Conservation (phyloP, 2,329 filamentous ascomycete genomes). For the Paraconiothyrium sp. region DNA sequence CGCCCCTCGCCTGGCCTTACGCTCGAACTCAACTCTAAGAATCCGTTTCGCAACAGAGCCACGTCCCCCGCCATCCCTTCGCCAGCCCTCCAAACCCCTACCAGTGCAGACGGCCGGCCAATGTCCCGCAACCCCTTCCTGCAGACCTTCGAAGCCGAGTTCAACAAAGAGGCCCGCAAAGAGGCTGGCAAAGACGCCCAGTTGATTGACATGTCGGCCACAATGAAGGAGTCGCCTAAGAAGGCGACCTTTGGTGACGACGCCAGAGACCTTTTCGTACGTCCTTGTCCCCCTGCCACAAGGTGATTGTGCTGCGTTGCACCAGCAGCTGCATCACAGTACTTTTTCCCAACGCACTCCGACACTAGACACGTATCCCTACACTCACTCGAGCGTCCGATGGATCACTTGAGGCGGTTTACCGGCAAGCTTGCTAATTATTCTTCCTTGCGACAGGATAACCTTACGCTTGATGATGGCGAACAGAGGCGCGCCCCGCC, state of each 20-base stretch:
- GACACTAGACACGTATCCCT: slow-evolving; percentile 9
- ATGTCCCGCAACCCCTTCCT: slow-evolving; percentile 81
- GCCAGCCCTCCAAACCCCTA: slow-evolving; percentile 45
- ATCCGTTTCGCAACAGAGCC: slow-evolving; percentile 80
- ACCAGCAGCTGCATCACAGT: slow-evolving; percentile 15
- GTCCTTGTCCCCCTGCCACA: slow-evolving; percentile 52
- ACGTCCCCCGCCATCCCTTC: slow-evolving; percentile 61
- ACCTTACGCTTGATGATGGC: slow-evolving; percentile 72
- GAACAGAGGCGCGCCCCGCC: slow-evolving; percentile 49
- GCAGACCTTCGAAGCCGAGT: slow-evolving; percentile 62
- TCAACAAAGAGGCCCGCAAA: slow-evolving; percentile 45
- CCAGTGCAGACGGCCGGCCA: slow-evolving; percentile 71
- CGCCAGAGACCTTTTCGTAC: slow-evolving; percentile 79
- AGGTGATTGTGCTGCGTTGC: slow-evolving; percentile 28
- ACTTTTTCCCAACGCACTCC: background rate
- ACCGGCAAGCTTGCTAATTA: slow-evolving; percentile 54
- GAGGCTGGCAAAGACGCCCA: slow-evolving; percentile 25
- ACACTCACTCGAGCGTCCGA: slow-evolving; percentile 27
- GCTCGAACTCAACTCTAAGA: slow-evolving; percentile 77
- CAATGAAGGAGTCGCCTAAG: slow-evolving; percentile 55
- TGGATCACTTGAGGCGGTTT: slow-evolving; percentile 54
- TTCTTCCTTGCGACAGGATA: slow-evolving; percentile 63
- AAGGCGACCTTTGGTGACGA: slow-evolving; percentile 58
- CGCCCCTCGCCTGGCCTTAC: slow-evolving; percentile 65
- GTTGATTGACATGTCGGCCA: slow-evolving; percentile 50